These are phyloP conservation scores for Paspalum vaginatum DNA, from an alignment of 176 grass and related monocot genomes.

Conservation along the genomic window DNA sequence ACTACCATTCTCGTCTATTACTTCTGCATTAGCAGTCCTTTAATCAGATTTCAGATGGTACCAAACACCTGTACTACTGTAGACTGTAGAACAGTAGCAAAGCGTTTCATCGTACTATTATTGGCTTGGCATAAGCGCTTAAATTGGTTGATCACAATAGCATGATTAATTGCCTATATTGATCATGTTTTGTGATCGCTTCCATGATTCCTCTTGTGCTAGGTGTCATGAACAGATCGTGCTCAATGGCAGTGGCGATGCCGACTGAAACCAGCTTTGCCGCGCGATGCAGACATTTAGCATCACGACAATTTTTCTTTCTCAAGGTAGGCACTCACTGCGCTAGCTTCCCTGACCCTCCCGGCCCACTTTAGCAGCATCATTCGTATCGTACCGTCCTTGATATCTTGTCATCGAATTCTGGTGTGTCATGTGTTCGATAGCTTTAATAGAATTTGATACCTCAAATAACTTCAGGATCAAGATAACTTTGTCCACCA, in stretches of 20 bases:
- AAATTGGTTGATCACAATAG: constrained; percentile 12
- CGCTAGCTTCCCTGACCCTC: constrained; percentile 12
- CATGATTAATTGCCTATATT: constrained; percentile 1
- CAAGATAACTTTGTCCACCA: neutral
- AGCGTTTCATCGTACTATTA: neutral
- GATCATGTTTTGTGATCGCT: neutral
- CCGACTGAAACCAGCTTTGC: constrained; percentile 21
- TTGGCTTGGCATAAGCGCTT: constrained; percentile 15
- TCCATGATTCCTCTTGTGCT: constrained; percentile 17
- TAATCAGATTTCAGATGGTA: neutral
- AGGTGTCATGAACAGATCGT: constrained; percentile 22
- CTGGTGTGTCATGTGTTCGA: neutral
- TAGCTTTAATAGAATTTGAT: constrained; percentile 26
- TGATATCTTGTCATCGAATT: constrained; percentile 8
- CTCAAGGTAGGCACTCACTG: constrained; percentile 41
- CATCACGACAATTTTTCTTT: neutral
- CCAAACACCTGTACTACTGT: neutral
- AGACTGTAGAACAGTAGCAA: neutral
- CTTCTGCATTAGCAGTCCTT: neutral
- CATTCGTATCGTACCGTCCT: constrained; percentile 13
- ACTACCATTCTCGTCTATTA: neutral
- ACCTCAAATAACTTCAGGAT: constrained; percentile 23
- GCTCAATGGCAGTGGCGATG: constrained; percentile 14
- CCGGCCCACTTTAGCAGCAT: constrained; percentile 35
- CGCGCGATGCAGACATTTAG: constrained; percentile 29